Base-by-base conservation (phyloP, 2,329 filamentous ascomycete genomes). In the Lachnellula arida region DNA sequence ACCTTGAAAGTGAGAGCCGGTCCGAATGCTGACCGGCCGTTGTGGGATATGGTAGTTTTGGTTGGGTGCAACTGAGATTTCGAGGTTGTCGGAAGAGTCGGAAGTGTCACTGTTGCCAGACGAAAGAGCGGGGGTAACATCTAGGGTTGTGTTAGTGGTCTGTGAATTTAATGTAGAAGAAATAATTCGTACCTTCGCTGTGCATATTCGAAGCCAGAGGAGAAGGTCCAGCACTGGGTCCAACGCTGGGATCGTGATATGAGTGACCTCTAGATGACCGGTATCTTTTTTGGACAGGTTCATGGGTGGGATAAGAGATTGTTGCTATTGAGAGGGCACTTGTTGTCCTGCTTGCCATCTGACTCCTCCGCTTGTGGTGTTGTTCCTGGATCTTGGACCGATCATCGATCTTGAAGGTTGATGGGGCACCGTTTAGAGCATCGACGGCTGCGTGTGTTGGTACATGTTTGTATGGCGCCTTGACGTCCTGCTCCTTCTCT, bases 381-480 rank as follows among this genome's bases (percentile, higher is more conserved):
- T 68, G 63, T 40, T 64, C 65, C 54, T 59, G 61, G 60, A 71
- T 71, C 59, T 65, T 67, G 4, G 59, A 40, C 46, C 60, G 54
- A 59, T 71, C 69, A 23, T 74, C 72, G 7, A 72, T 64, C 57
- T 75, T 76, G 75, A 76, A 82, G 60, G 73, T 76, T 1, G 77
- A 73, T 9, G 81, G 81, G 3, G 79, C 79, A 32, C 77, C 78
- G 22, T 76, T 73, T 44, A 85, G 70, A 44, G 82, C 81, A 68
- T 86, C 82, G 12, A 75, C 67, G 46, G 80, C 81, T 28, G 83
- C 83, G 65, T 87, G 84, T 14, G 75, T 84, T n/a, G 82, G 81
- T 19, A 83, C 70, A 65, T 86, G 83, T 51, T 73, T 78, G 69
- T 86, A 86, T 12, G 78, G 74, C n/a, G 71, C 59, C 52, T 75